Evolutionary conservation across 208 protist genomes (phyloP), one percentile per base, ranked within the genome.

Genomic region (Acanthamoeba royreba): DNA sequence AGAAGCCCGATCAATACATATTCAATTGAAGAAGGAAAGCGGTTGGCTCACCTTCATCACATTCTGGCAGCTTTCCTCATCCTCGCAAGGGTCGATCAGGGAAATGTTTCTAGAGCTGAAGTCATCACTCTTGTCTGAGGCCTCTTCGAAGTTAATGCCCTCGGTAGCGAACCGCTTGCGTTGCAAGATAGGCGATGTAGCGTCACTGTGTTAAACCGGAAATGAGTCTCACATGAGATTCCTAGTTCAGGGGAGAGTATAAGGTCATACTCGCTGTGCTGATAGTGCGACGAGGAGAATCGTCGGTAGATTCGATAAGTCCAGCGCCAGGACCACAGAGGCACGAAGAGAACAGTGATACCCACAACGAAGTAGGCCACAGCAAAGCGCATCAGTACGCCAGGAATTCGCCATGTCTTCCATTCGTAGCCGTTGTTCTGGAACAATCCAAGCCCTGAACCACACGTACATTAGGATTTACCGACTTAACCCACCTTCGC

Each of bases 311-410:
- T 28, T 13, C 55, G 55, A 31, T 66, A 66, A 31, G 25, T 66
- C 19, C 9, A 28, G n/a, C 55, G 55, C 55, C 55, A 66, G 15
- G 55, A 25, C 55, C 55, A 66, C 55, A 4, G n/a, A n/a, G 42
- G 94, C 22, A 95, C 25, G 43, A 92, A 95, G 22, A 94, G 38
- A 33, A 93, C 89, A 4, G 94, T 91, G 15, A 88, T 4, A 45
- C 69, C 49, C 42, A 72, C 89, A 0, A 95, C 93, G 8, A 95
- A 45, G 66, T 96, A 96, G 35, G 72, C 58, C 4, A 96, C 31
- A 33, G 52, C 89, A 83, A 96, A 96, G 83, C 95, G 52, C 53
- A 94, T 87, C 22, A 96, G 46, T 5, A 96, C 95, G 81, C 95
- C 95, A 19, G 85, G 92, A 35, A 96, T 95, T 47, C 95, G 47